phyloP scores from a whole-genome alignment of 2,329 filamentous ascomycete species.

The Pseudogymnoascus sp. region DNA sequence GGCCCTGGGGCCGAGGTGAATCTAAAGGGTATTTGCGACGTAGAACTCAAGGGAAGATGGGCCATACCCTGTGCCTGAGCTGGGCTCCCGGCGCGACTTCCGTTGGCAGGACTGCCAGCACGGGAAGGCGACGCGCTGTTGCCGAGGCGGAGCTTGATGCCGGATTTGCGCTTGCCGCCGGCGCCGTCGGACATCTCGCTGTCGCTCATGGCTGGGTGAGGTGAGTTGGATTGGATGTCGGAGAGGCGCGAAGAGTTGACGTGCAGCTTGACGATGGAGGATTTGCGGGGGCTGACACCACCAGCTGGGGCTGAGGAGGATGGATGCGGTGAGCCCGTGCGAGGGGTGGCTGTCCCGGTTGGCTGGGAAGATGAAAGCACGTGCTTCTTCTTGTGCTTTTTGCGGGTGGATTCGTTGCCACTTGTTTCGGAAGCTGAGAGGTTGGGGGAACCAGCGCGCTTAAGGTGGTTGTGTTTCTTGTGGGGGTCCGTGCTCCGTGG shows the following conservation, averaged over 20 bases:
- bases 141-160: slow-evolving; percentile 43
- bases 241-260: slow-evolving; percentile 24
- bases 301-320: slow-evolving; percentile 16
- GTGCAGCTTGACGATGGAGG: slow-evolving; percentile 23
- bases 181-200: slow-evolving; percentile 57
- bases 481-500: slow-evolving; percentile 42
- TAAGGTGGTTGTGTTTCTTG: slow-evolving; percentile 55
- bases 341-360: slow-evolving; percentile 48
- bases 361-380: slow-evolving; percentile 37
- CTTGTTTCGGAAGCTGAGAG: slow-evolving; percentile 69
- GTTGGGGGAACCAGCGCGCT: slow-evolving; percentile 78
- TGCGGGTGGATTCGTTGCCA: slow-evolving; percentile 78
- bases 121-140: slow-evolving; percentile 22
- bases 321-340: slow-evolving; percentile 20
- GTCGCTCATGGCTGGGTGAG: slow-evolving; percentile 52
- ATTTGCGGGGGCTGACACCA: slow-evolving; percentile 22
- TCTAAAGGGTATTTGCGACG: background rate
- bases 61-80: slow-evolving; percentile 19
- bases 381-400: slow-evolving; percentile 67
- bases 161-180: slow-evolving; percentile 49
- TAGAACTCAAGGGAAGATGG: background rate
- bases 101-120: slow-evolving; percentile 39
- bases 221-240: slow-evolving; percentile 20
- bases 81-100: slow-evolving; percentile 56
- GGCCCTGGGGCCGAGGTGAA: background rate